phyloP scores from a whole-genome alignment of 306 rosid genomes.

The Hippophae tibetana region DNA sequence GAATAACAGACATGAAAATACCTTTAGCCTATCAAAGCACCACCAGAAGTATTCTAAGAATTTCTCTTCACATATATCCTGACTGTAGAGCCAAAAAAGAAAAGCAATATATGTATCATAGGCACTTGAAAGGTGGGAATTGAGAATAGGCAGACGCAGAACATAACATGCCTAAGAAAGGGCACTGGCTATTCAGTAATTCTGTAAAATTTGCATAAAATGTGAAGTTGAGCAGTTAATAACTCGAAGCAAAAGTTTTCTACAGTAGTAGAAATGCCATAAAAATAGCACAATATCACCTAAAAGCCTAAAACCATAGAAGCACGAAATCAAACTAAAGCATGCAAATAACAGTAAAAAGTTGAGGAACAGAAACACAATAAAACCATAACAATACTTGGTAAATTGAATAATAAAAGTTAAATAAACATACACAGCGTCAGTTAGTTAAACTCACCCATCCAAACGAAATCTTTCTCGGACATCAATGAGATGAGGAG shows the following conservation, averaged over 20 bases:
- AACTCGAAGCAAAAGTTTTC: not conserved
- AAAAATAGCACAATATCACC: no score
- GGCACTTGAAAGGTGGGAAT: not conserved
- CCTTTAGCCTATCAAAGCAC: slow-evolving; percentile 76
- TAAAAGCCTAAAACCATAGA: no score
- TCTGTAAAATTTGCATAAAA: slow-evolving; percentile 1
- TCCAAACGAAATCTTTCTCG: slow-evolving; percentile 62
- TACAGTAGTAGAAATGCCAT: no score
- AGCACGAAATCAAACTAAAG: no score
- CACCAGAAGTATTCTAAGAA: slow-evolving; percentile 91
- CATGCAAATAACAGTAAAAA: no score
- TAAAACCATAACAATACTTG: not conserved
- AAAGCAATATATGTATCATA: slow-evolving; percentile 11
- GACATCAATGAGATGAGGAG: slow-evolving; percentile 69
- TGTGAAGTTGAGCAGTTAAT: not conserved
- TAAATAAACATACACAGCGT: not conserved
- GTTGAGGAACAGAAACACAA: not conserved
- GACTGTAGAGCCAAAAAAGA: slow-evolving; percentile 40
- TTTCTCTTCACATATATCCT: slow-evolving; percentile 58
- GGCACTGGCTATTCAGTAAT: not conserved
- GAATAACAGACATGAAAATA: slow-evolving; percentile 8
- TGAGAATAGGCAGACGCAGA: not conserved
- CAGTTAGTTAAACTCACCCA: slow-evolving; percentile 42
- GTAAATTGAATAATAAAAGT: not conserved
- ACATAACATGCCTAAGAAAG: not conserved